These are phyloP conservation scores for Sphagnum contortum DNA, from an alignment of 225 moss, liverwort and hornwort species.

Conservation along the genomic window DNA sequence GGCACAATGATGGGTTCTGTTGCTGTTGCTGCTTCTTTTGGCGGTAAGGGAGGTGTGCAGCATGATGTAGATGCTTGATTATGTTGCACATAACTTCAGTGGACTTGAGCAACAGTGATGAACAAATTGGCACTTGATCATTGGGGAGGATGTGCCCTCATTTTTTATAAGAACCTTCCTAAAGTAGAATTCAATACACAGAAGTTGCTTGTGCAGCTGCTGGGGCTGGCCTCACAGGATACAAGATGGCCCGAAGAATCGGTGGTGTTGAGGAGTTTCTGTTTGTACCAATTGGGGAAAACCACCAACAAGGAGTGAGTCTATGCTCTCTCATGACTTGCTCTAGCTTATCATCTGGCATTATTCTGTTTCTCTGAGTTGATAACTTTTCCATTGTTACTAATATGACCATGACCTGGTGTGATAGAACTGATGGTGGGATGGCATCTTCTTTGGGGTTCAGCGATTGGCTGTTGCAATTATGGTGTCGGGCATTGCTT, in stretches of 20 bases:
- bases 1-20: conserved; percentile 91
- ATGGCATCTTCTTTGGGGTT: not conserved
- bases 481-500: conserved; percentile 73
- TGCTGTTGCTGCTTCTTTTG: conserved; percentile 96
- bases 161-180: too few relatives aligned
- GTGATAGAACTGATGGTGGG: too few relatives aligned
- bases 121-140: too few relatives aligned
- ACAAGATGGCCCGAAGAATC: conserved; percentile 89
- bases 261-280: conserved; percentile 88
- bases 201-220: conserved; percentile 47
- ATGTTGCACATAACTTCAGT: not conserved
- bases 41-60: conserved; percentile 35
- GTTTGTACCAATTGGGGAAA: conserved; percentile 69
- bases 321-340: not conserved
- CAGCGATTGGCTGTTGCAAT: conserved; percentile 95
- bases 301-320: conserved; percentile 87
- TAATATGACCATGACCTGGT: too few relatives aligned
- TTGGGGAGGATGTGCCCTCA: too few relatives aligned
- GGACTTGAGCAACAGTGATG: too few relatives aligned
- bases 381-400: too few relatives aligned
- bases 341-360: not conserved
- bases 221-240: conserved; percentile 84
- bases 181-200: too few relatives aligned
- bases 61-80: not conserved
- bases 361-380: not conserved